Percentiles rank a stretch among this genome's conserved stretches.
phyloP scores from a whole-genome alignment of 495 filamentous ascomycete genomes.

The Penicillium chermesinum region DNA sequence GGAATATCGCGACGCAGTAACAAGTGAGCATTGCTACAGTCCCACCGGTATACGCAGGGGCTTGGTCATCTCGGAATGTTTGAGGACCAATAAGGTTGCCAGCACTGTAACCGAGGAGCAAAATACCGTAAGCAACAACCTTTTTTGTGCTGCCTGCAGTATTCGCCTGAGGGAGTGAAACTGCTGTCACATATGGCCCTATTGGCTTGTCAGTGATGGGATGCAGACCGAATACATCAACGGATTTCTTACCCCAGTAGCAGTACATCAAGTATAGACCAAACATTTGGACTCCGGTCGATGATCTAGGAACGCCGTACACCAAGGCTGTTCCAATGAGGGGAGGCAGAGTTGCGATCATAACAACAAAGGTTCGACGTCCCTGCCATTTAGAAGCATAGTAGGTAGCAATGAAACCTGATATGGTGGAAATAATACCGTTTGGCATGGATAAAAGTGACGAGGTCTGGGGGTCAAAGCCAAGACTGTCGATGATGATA shows the following conservation, averaged over 20 bases:
- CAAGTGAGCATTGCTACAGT: neutral
- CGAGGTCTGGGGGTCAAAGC: conserved; percentile 26
- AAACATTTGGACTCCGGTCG: too few species aligned
- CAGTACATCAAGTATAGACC: too few species aligned
- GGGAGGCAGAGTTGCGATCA: conserved; percentile 8
- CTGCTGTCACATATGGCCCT: too few species aligned
- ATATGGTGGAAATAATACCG: conserved; percentile 40
- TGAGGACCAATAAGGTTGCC: conserved; percentile 16
- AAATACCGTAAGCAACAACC: conserved; percentile 21
- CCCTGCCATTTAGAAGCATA: conserved; percentile 29
- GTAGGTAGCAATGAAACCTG: conserved; percentile 42
- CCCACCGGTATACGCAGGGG: neutral
- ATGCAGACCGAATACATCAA: conserved; percentile 6
- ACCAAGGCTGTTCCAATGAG: too few species aligned
- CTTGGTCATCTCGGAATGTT: neutral
- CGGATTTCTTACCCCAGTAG: conserved; percentile 27
- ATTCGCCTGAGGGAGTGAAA: conserved; percentile 20
- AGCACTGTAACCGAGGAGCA: conserved; percentile 21
- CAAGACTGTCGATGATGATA: conserved; percentile 36
- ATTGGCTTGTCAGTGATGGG: neutral
- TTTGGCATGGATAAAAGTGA: conserved; percentile 33
- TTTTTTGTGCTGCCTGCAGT: conserved; percentile 28
- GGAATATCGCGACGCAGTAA: neutral
- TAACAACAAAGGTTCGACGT: conserved; percentile 14
- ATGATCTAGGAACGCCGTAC: too few species aligned